Evolutionary conservation across 345 rosid genomes (phyloP), one percentile per base, ranked within the genome.

Genomic region (Brassica cretica): DNA sequence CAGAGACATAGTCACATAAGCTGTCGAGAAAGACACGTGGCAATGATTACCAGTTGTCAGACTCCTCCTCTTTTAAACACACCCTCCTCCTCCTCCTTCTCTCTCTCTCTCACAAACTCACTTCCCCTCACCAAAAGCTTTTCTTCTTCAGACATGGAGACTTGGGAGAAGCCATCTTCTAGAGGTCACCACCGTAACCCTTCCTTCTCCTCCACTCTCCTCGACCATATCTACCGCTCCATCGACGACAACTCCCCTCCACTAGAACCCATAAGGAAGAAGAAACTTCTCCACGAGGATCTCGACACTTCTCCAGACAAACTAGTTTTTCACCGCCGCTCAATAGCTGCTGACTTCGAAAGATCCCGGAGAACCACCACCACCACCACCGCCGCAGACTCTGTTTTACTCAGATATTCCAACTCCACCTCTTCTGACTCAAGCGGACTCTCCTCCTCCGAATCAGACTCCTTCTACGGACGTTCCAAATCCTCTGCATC

Each of bases 141-240:
- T 64, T 5, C 59, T 53, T 53, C 9, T 53, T 8, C 32, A 84
- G 6, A 66, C 32, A 88, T 88, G 90, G 89, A 86, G 75, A 65
- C 35, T 37, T 85, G 84, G 90, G 85, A 83, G 78, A 85, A 76
- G 33, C 19, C 71, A 12, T 44, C 63, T 4, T 14, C 80, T 76
- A 72, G 56, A 35, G 2, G 3, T 66, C 84, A 87, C 68, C 63
- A 75, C 66, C 82, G 82, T 37, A 69, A 44, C 83, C 94, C 95
- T 58, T 91, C 98, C 71, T 94, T 92, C 86, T 94, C 98, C 72
- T 89, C 96, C 39, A 69, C 91, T 75, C 91, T 90, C 66, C 93
- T 90, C 58, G 96, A 90, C 73, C 84, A 88, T 67, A 89, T 90
- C 75, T 90, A 88, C 86, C 91, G 91, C 70, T 92, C 97, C 8